Conservation (phyloP, 108 stramenopile species). For the Skeletonema grethae region DNA sequence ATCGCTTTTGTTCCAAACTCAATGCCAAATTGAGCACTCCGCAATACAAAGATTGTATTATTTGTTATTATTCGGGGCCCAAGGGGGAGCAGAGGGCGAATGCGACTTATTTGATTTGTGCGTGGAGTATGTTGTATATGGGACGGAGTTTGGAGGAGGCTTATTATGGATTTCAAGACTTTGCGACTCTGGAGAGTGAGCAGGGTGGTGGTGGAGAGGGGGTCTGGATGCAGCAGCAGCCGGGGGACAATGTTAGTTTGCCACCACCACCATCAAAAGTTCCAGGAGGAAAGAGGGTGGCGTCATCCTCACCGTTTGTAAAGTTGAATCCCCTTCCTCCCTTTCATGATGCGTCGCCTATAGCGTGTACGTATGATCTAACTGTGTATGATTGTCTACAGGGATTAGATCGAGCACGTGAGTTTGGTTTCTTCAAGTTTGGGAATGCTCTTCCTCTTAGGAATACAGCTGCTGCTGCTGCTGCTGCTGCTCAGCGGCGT, state of each 20-base stretch:
- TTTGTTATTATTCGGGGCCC: constrained; percentile 84
- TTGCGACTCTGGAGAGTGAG: too few relatives aligned
- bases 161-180: constrained; percentile 48
- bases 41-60: constrained; percentile 39
- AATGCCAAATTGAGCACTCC: constrained; percentile 65
- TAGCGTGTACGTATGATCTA: constrained; percentile 91
- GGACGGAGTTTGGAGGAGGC: constrained; percentile 79
- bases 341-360: constrained; percentile 99
- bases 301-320: constrained; percentile 19
- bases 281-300: constrained; percentile 4
- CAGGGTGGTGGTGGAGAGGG: neutral
- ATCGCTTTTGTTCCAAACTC: constrained; percentile 89
- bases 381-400: constrained; percentile 88
- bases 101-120: constrained; percentile 87
- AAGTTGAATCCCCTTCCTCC: constrained; percentile 79
- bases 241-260: constrained; percentile 1
- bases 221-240: neutral
- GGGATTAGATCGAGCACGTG: constrained; percentile 85
- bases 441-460: constrained; percentile 13
- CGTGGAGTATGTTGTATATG: constrained; percentile 92
- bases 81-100: constrained; percentile 88
- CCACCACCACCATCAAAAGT: constrained; percentile 28
- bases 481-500: neutral
- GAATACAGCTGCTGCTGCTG: neutral
- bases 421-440: constrained; percentile 87